Evolutionary conservation across 1,139 yeast genomes (phyloP), one percentile per base, ranked within the genome.

Genomic region (Debaryomyces singareniensis): DNA sequence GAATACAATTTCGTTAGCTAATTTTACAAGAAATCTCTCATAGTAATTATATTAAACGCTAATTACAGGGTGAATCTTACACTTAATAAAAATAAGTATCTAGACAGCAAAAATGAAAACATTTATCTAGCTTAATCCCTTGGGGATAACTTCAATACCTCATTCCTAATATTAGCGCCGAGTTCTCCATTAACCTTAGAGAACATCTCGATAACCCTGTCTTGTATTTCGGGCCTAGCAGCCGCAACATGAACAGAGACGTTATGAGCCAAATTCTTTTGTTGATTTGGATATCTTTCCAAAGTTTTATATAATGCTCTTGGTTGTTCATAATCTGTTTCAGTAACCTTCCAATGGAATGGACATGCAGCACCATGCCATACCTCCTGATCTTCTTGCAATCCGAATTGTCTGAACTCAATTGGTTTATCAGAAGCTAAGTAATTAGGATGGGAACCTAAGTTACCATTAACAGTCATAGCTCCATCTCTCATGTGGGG

Each of bases 281-380:
- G 95, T 61, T 84, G 95, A 45, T 84, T 82, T 16, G 78, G 75
- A 48, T 77, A 76, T 53, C 65, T 79, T 37, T 82, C 84, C 56
- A 84, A 71, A 28, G 82, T 91, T 36, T 78, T 66, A 79, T 66
- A 73, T 83, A 89, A 53, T 68, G 44, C 66, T 58, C 45, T 55
- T 66, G 58, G 81, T 69, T 48, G 96, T 72, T 61, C 80, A 84
- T 49, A 69, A 55, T 86, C 95, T 34, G 65, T 68, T 34, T 71
- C 80, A 35, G 78, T 81, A 35, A 74, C 75, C 39, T 74, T 71
- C 96, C 96, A 87, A 67, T 85, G 93, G 78, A 76, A 83, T 45
- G 86, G 85, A 42, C 78, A 67, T 34, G 95, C 96, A 40, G 93
- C 78, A 38, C 96, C 96, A 35, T 69, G 62, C 89, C 95, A 87